These are phyloP conservation scores for Ceraceosorus bombacis DNA, from an alignment of 1,284 basidiomycete genomes.

Conservation along the genomic window DNA sequence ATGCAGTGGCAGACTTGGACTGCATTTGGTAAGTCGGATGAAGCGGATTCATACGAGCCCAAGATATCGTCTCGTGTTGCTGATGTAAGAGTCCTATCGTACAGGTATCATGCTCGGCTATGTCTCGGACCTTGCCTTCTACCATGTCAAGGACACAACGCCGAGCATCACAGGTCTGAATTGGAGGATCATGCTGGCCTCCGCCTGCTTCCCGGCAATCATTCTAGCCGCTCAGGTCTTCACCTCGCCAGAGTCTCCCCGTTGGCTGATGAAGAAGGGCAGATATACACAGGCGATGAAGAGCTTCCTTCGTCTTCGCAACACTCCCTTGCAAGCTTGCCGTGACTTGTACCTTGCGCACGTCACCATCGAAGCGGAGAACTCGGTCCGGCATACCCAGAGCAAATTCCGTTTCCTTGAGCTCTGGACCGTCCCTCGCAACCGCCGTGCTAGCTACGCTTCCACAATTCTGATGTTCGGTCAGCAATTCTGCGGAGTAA, in stretches of 20 bases:
- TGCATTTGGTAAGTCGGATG: too few relatives aligned
- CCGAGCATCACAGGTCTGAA: constrained; percentile 53
- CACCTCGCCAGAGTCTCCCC: constrained; percentile 57
- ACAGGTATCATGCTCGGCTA: constrained; percentile 61
- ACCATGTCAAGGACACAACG: constrained; percentile 10
- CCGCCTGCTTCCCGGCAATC: constrained; percentile 61
- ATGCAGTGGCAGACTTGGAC: constrained; percentile 56
- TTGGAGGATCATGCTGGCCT: constrained; percentile 63
- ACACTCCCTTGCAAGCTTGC: constrained; percentile 62
- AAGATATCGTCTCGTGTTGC: too few relatives aligned
- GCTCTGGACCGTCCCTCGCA: constrained; percentile 57
- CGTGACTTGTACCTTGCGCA: constrained; percentile 58
- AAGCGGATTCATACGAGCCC: too few relatives aligned
- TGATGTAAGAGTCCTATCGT: too few relatives aligned
- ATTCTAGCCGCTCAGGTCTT: constrained; percentile 58
- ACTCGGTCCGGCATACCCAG: constrained; percentile 14
- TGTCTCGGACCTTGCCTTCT: constrained; percentile 27
- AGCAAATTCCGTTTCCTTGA: constrained; percentile 52
- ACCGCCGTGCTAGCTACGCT: constrained; percentile 59
- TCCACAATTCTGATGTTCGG: constrained; percentile 61
- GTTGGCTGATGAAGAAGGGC: constrained; percentile 64
- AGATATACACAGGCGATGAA: constrained; percentile 59
- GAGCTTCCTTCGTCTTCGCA: constrained; percentile 62
- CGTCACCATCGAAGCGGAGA: constrained; percentile 51
- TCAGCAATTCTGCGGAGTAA: constrained; percentile 63